These are phyloP conservation scores for Colletotrichum falcatum DNA, from an alignment of 2,329 filamentous ascomycete genomes.

Conservation along the genomic window DNA sequence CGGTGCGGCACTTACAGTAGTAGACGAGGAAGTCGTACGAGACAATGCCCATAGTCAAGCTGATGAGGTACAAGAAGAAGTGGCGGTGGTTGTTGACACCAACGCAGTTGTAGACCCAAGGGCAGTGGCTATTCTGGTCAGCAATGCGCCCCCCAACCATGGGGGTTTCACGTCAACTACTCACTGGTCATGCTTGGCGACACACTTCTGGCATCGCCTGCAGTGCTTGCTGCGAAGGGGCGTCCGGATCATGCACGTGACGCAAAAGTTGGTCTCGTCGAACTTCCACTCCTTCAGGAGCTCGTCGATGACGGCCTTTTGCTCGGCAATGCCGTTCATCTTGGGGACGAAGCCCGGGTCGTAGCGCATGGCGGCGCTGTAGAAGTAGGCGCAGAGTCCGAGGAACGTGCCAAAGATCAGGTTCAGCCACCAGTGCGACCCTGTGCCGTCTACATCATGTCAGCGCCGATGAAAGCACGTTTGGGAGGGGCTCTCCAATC, in stretches of 20 bases:
- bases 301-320: slow-evolving; percentile 89
- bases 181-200: slow-evolving; percentile 97
- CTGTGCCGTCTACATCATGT: slow-evolving; percentile 69
- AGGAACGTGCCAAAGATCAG: slow-evolving; percentile 76
- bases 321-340: slow-evolving; percentile 87
- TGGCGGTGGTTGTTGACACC: slow-evolving; percentile 96
- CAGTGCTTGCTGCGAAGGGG: slow-evolving; percentile 97
- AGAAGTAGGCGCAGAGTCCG: slow-evolving; percentile 84
- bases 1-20: slow-evolving; percentile 67
- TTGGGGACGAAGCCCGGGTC: slow-evolving; percentile 96
- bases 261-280: slow-evolving; percentile 94
- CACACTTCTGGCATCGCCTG: slow-evolving; percentile 88
- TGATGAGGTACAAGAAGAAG: slow-evolving; percentile 91
- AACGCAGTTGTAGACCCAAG: slow-evolving; percentile 97
- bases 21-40: slow-evolving; percentile 79
- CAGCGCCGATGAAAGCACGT: slow-evolving; percentile 43
- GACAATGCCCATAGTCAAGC: slow-evolving; percentile 79
- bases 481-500: not conserved
- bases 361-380: slow-evolving; percentile 83
- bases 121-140: slow-evolving; percentile 78
- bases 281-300: slow-evolving; percentile 88
- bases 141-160: not conserved
- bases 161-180: slow-evolving; percentile 59
- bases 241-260: slow-evolving; percentile 92
- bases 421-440: slow-evolving; percentile 79